Evolutionary conservation across 1,139 yeast species (phyloP), one percentile per base, ranked within the genome.

Genomic region (Pichia kudriavzevii): DNA sequence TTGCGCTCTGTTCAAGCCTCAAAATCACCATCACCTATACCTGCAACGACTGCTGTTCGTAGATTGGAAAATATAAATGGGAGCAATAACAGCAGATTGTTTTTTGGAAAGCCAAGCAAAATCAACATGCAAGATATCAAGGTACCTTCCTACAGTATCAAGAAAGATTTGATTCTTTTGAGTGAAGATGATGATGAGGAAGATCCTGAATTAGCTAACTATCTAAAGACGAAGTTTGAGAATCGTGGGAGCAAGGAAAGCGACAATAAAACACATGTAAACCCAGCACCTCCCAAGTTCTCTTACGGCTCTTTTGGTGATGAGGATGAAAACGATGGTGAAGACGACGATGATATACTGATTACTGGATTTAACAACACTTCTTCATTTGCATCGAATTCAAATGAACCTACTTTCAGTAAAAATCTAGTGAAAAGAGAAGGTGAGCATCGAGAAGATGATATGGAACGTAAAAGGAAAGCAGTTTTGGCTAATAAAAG

Each of bases 281-380:
- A 21, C n/a, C 23, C 23, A 10, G 11, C 12, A 24, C n/a, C 12
- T 24, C 12, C n/a, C 15, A 26, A 26, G n/a, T 26, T 26, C 12
- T 17, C 22, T 18, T 26, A 26, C 28, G 17, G 15, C 8, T n/a
- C 14, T 8, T 15, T 13, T 15, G 36, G 34, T n/a, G 34, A 32
- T 18, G 32, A 30, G 10, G 35, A 34, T 22, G 33, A 26, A 2
- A 28, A 31, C 22, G 38, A 38, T 4, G 26, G 28, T 13, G 46
- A 40, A 20, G 42, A 34, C 22, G 48, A 45, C 25, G 47, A 45
- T 28, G 52, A 48, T 29, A 40, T 46, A 8, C 27, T 39, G n/a
- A 41, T 44, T 14, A 34, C 42, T 4, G 40, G 43, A 9, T 39
- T 37, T 8, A 26, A 18, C 6, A 26, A 15, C 3, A 15, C 28